Percentiles rank a stretch among this genome's conserved stretches.
These are phyloP conservation scores for Pelargonium cotyledonis DNA, from an alignment of 441 rosid genomes.

Conservation along the genomic window DNA sequence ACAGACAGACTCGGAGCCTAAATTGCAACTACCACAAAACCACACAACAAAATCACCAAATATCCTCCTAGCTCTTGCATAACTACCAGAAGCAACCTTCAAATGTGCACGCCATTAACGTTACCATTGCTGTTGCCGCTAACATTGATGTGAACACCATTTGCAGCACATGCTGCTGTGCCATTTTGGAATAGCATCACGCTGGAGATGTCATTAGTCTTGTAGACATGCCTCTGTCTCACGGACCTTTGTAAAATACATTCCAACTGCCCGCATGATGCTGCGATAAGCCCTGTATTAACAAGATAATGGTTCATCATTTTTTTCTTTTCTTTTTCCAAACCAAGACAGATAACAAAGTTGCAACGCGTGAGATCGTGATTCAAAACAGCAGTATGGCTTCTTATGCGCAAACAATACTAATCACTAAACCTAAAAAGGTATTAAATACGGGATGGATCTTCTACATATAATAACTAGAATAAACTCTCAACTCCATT, in stretches of 20 bases:
- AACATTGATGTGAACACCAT: constrained; percentile 34
- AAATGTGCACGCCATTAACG: too few relatives aligned
- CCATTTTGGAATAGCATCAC: constrained; percentile 44
- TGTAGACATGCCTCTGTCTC: constrained; percentile 31
- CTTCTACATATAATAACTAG: neutral
- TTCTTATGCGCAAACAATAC: too few relatives aligned
- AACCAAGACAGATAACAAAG: neutral
- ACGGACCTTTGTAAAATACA: constrained; percentile 5
- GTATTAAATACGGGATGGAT: neutral
- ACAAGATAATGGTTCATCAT: neutral
- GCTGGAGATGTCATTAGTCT: constrained; percentile 23
- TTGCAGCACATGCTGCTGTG: constrained; percentile 41
- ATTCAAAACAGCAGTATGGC: neutral
- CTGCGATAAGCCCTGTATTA: constrained; percentile 17
- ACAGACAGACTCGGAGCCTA: neutral
- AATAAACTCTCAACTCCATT: neutral
- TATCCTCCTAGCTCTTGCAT: neutral
- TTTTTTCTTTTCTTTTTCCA: neutral
- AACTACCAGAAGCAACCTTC: neutral
- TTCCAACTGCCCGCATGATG: constrained; percentile 15
- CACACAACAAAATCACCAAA: neutral
- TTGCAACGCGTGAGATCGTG: too few relatives aligned
- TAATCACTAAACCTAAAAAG: neutral
- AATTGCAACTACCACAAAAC: neutral
- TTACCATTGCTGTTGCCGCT: too few relatives aligned